Conservation (phyloP, 768 basidiomycete species). For the Macrocybe gigantea region DNA sequence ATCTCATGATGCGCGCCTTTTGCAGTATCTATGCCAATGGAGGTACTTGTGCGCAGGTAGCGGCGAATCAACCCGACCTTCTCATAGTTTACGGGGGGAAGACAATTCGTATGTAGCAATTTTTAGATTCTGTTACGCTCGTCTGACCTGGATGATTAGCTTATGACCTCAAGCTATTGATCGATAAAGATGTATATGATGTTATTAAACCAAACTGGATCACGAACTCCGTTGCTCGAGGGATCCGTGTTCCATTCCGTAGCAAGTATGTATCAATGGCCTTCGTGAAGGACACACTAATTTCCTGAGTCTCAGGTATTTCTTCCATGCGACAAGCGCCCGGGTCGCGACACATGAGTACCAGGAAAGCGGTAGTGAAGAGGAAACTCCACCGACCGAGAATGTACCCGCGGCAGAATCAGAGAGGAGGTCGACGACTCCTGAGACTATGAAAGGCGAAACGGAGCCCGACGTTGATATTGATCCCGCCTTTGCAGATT, state of each 20-base stretch:
- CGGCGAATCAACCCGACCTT: conserved; percentile 44
- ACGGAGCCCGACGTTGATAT: conserved; percentile 22
- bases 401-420: too few species aligned
- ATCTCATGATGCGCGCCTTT: not conserved
- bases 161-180: conserved; percentile 63
- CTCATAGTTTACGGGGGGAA: conserved; percentile 67
- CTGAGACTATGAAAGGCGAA: conserved; percentile 9
- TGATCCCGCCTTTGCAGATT: conserved; percentile 50
- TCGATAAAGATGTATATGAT: conserved; percentile 64
- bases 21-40: conserved; percentile 67
- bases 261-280: conserved; percentile 48
- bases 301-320: conserved; percentile 46
- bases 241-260: conserved; percentile 50
- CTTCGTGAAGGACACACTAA: not conserved
- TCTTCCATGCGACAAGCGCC: conserved; percentile 63
- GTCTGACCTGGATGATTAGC: conserved; percentile 31
- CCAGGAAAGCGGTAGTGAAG: conserved; percentile 32
- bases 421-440: too few species aligned
- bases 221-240: conserved; percentile 61
- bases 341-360: conserved; percentile 51
- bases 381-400: conserved; percentile 13
- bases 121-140: conserved; percentile 1
- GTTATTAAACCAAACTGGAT: conserved; percentile 84
- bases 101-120: conserved; percentile 50
- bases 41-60: conserved; percentile 57